Base-by-base conservation (phyloP, 2,329 filamentous ascomycete species). In the Verticillium zaregamsianum region DNA sequence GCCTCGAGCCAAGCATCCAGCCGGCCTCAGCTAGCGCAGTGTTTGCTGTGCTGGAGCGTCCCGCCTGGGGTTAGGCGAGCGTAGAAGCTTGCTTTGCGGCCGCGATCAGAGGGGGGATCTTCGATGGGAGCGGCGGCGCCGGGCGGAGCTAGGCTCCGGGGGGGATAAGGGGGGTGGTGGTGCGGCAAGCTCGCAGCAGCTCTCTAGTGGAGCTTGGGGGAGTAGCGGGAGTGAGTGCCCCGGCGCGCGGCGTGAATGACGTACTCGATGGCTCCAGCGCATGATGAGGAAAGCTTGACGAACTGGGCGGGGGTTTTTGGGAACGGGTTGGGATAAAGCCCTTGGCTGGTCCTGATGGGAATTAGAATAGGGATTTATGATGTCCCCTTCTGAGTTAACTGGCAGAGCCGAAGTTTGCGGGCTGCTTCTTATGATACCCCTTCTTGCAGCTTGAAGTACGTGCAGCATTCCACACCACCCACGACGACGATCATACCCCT, bases 101-200 rank as follows among this genome's bases (percentile, higher is more conserved):
- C 20, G 45, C 45, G 45, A 49, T 49, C 45, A 49, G 45, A 49
- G 20, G 20, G 45, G 45, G 45, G 45, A 25, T 49, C 45, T 49
- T 49, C 45, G 45, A 49, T 49, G 45, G 45, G 45, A 49, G 45
- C 45, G 45, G 45, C 45, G 45, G 6, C 56, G 56, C 56, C 35
- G 56, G 56, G 20, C 57, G 57, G 57, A 58, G 57, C 57, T 58
- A 58, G 39, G 35, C 39, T 33, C 57, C 37, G 57, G n/a, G 45
- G 39, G 15, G 39, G 15, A 7, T 8, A 45, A 7, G 15, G 8
- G 39, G n/a, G 39, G 39, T 0, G n/a, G 14, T 45, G 14, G 37
- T 45, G 39, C 15, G 14, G 8, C 39, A 45, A n/a, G 28, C 28
- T 28, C 28, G 28, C 28, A 28, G 28, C 28, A 28, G 28, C 28